Base-by-base conservation (phyloP, 768 basidiomycete genomes). In the Boletellus emodensis region DNA sequence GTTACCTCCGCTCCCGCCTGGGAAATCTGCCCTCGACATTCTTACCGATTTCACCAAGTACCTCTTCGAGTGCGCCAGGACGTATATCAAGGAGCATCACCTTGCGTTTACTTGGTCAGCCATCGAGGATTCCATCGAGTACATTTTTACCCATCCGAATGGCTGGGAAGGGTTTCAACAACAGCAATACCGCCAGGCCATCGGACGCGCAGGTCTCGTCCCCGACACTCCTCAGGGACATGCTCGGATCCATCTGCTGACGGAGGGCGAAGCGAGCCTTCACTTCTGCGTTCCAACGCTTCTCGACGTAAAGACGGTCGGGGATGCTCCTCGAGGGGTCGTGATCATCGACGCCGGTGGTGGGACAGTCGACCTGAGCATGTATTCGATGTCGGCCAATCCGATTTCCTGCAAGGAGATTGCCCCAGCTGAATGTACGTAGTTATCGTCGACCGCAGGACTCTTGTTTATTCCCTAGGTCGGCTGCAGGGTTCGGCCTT, bases 401-500 rank as follows among this genome's bases (percentile, higher is more conserved):
- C 58, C 58, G 7, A 33, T 51, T 30, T 33, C 32, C 2, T 67
- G 72, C 30, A 51, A 74, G 30, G 71, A 74, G 46, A 55, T 72
- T 44, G 58, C 60, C 22, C 58, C 63, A 30, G 59, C 63, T 30
- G 64, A 64, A 28, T 68, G 69, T 67, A 51, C 9, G 54, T n/a
- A 2, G 0, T 5, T 5, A 26, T 1, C 5, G 12, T 10, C 17
- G 4, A 13, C 4, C 1, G 2, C 35, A 3, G 9, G 11, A 22
- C 33, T 2, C 28, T 15, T 15, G 12, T 20, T 20, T 8, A 20
- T 10, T 40, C 17, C 18, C 12, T 33, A 77, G 76, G 75, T 61
- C 68, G 69, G 20, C 67, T 78, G 35, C 63, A 71, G 39, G 78
- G 78, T 9, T 76, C 78, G 0, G 66, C 76, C 1, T 77, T 75